Percentiles rank a stretch among this genome's conserved stretches.
Evolutionary conservation across 148 eudicot genomes (phyloP).

Genomic region (Rhododendron simsii): DNA sequence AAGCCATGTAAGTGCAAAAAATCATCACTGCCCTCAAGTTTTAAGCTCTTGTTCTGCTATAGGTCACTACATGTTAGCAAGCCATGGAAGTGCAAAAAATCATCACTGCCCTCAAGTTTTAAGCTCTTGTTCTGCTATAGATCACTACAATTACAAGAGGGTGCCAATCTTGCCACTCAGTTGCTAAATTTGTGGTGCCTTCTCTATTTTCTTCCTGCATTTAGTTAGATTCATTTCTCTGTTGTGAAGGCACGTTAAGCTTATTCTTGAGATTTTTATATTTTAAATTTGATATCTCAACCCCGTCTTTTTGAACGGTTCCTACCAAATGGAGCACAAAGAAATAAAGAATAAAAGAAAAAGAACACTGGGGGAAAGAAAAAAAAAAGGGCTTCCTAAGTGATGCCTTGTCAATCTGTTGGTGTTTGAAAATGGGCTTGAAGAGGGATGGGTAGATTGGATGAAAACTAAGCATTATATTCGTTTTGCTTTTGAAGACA

Average conservation of each 20-base stretch:
- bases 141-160: neutral
- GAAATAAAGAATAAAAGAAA: neutral
- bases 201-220: neutral
- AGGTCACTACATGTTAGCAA: conserved; percentile 42
- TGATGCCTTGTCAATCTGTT: neutral
- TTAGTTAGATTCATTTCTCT: neutral
- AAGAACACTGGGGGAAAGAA: neutral
- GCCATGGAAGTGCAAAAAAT: conserved; percentile 46
- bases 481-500: neutral
- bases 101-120: neutral
- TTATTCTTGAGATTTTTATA: neutral
- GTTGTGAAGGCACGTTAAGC: neutral
- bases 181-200: neutral
- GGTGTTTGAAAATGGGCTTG: neutral
- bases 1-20: conserved; percentile 51
- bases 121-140: neutral
- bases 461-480: neutral
- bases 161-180: neutral
- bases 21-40: neutral
- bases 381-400: neutral
- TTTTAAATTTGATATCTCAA: neutral
- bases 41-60: neutral
- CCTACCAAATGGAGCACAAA: neutral
- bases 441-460: neutral
- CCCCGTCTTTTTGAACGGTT: neutral